A percentile compares a stretch with the other conserved stretches of the same genome.
Conservation (phyloP, 257 asterid species). For the Fraxinus quadrangulata region DNA sequence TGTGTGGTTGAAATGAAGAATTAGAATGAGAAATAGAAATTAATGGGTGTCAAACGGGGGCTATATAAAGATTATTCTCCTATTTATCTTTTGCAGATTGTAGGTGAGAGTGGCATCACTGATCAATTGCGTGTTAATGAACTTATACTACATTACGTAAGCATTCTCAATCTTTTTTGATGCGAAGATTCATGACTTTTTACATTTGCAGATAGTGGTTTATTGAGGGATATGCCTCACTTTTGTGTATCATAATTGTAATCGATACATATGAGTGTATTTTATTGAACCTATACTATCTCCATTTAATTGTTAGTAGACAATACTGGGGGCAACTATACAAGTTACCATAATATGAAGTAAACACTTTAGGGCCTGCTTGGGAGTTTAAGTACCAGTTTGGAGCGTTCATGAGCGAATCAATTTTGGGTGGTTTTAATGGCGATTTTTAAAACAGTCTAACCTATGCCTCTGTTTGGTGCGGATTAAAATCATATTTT, state of each 20-base stretch:
- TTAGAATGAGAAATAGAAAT: no score
- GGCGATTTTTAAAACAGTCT: no score
- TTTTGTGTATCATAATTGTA: background rate
- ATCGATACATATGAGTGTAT: constrained; percentile 6
- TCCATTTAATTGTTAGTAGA: constrained; percentile 12
- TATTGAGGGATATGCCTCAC: constrained; percentile 1
- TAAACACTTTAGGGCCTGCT: background rate
- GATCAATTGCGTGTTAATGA: constrained; percentile 80
- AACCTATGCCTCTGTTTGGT: no score
- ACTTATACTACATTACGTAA: constrained; percentile 79
- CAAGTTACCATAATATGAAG: background rate
- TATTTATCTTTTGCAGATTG: constrained; percentile 53
- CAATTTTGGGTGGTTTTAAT: no score
- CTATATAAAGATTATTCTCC: constrained; percentile 7
- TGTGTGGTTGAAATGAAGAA: no score
- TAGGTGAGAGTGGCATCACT: constrained; percentile 79
- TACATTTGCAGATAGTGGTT: constrained; percentile 16
- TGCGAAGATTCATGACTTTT: constrained; percentile 17
- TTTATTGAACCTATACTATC: constrained; percentile 18
- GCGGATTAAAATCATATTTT: no score
- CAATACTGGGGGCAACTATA: background rate
- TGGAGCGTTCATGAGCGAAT: no score
- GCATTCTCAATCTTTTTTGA: constrained; percentile 31
- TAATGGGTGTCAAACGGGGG: no score
- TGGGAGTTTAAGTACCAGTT: no score